Evolutionary conservation across 2,329 filamentous ascomycete species (phyloP), one percentile per base, ranked within the genome.

Genomic region (Aureobasidium sp.): DNA sequence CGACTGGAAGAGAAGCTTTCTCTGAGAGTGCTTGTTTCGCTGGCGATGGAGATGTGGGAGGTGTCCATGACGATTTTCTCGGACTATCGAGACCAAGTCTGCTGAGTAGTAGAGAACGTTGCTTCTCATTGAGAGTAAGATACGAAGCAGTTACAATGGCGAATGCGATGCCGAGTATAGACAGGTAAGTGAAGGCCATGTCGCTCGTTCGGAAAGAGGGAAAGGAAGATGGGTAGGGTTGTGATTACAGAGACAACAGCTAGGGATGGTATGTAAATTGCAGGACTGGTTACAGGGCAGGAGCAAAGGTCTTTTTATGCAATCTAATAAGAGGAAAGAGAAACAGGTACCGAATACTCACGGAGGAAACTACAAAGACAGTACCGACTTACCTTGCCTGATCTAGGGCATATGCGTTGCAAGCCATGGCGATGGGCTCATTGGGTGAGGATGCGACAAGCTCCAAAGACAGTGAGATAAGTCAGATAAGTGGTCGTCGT

Each of bases 41-140:
- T 2, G 75, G 75, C 1, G 76, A 78, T 8, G 79, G 58, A 1
- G 76, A 79, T 47, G 72, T 71, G 34, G 77, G 75, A 37, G 78
- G 76, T n/a, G 76, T 79, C 66, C 69, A 10, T 75, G 70, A 25
- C 68, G 71, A n/a, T 75, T 74, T n/a, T 66, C 60, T 57, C 70
- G 70, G 53, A 71, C 68, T 37, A 66, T 65, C 44, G 66, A 69
- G 58, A 19, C 61, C 62, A 4, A 78, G 55, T 51, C 69, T 66
- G 51, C 62, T 59, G 16, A 74, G 58, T 3, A 79, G 38, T 5
- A 71, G 58, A 56, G 68, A 67, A 21, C 70, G 67, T 56, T 70
- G 70, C 53, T 63, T 66, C 53, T 63, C 62, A 45, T 67, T 65
- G 5, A 64, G 29, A 1, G 62, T 30, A 7, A 73, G 53, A 8